Percentiles rank a stretch among this genome's conserved stretches.
phyloP scores from a whole-genome alignment of 83 land plant genomes.

The Diphasiastrum complanatum region DNA sequence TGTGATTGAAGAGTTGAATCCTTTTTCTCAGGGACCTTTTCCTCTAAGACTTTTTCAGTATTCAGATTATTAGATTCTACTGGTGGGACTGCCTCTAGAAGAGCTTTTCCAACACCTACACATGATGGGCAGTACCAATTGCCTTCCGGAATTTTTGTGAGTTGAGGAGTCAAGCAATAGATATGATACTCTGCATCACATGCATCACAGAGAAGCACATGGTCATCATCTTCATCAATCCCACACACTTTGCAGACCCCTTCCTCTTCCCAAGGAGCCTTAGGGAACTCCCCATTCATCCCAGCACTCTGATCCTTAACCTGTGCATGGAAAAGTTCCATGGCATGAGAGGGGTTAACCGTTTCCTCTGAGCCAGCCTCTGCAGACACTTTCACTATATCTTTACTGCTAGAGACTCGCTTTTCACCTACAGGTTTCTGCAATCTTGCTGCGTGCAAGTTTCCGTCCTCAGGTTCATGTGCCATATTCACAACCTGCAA shows the following conservation, averaged over 20 bases:
- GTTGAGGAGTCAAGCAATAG: constrained; percentile 88
- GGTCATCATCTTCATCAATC: constrained; percentile 84
- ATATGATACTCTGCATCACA: constrained; percentile 98
- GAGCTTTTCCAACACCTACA: constrained; percentile 38
- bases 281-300: constrained; percentile 42
- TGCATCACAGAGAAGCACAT: constrained; percentile 81
- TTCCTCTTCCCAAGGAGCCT: constrained; percentile 96
- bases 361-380: too few relatives aligned
- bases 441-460: too few relatives aligned
- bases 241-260: constrained; percentile 92
- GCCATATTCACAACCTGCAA: too few relatives aligned
- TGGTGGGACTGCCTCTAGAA: constrained; percentile 26
- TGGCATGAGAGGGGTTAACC: too few relatives aligned
- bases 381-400: too few relatives aligned
- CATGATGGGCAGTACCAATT: constrained; percentile 97
- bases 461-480: too few relatives aligned
- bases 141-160: constrained; percentile 85
- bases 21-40: neutral
- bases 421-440: too few relatives aligned
- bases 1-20: too few relatives aligned
- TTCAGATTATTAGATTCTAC: neutral
- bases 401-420: too few relatives aligned
- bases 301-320: constrained; percentile 25
- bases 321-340: constrained; percentile 16
- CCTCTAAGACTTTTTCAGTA: constrained; percentile 5